Evolutionary conservation across 148 eudicot species (phyloP).

Genomic region (Linanthus parryae): DNA sequence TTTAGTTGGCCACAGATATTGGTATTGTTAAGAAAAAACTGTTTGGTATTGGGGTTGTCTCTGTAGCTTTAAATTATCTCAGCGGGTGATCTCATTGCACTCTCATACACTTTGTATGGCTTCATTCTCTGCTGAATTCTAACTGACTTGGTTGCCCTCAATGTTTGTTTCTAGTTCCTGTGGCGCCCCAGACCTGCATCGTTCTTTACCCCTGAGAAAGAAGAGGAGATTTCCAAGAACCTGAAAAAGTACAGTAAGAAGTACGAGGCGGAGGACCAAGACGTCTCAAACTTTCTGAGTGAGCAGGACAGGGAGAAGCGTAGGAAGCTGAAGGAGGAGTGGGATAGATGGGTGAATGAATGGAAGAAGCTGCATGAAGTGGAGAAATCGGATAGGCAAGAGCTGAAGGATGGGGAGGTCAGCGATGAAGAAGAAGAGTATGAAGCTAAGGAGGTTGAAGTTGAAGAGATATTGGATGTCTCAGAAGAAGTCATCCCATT

Average conservation of each 20-base stretch:
- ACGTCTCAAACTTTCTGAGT: conserved; percentile 66
- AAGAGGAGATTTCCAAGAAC: conserved; percentile 88
- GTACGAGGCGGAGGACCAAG: conserved; percentile 91
- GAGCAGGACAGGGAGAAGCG: conserved; percentile 94
- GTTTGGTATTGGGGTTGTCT: no score
- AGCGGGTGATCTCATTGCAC: no score
- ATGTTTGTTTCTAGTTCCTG: conserved; percentile 43
- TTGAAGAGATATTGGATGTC: conserved; percentile 66
- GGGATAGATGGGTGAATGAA: conserved; percentile 66
- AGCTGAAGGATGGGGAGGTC: conserved; percentile 69
- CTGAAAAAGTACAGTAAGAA: conserved; percentile 85
- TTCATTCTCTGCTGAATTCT: no score
- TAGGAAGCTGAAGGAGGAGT: conserved; percentile 73
- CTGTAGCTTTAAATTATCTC: no score
- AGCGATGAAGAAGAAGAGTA: conserved; percentile 96
- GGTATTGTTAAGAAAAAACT: no score
- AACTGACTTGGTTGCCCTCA: no score
- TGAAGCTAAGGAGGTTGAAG: conserved; percentile 81
- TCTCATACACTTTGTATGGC: no score
- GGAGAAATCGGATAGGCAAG: conserved; percentile 57
- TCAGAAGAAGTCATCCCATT: conserved; percentile 64
- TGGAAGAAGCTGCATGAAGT: conserved; percentile 67
- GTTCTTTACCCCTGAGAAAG: conserved; percentile 72
- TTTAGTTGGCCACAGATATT: no score
- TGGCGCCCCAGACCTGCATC: conserved; percentile 97